Evolutionary conservation across 306 rosid species (phyloP), one percentile per base, ranked within the genome.

Genomic region (Castanea crenata): DNA sequence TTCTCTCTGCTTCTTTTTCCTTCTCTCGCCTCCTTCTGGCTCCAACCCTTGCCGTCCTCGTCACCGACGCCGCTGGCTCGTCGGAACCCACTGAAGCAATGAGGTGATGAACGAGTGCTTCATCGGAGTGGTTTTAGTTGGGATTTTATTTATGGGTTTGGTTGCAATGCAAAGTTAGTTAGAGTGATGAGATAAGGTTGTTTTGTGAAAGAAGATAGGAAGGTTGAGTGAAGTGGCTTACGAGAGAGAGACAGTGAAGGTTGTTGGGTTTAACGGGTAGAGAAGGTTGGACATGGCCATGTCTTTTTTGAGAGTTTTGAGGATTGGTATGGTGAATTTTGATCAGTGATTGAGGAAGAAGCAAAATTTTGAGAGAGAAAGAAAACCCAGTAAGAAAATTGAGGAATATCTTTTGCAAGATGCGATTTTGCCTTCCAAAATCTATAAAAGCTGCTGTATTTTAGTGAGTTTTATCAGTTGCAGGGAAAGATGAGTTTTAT

Each of bases 281-380:
- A 87, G 85, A 63, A 80, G 57, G 83, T 80, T 83, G 54, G 84
- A 88, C 49, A 54, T 76, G 35, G 86, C 81, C 95, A 89, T 90
- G 76, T 35, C 6, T 35, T 13, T 35, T 27, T n/a, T 27, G 18
- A 73, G 27, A 76, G 55, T 65, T 6, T 46, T 73, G 38, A n/a
- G 68, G 41, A 35, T 62, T 2, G 59, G 68, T 62, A 58, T 84
- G 21, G 52, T 35, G 41, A 35, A 35, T 35, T 35, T 35, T 35
- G 41, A 35, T 35, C 2, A 64, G 56, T 11, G 78, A 65, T 55
- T 2, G 5, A 16, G 71, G 78, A 81, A 72, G 72, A 25, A 69
- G 57, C 54, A 51, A 62, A 44, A 27, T 27, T 38, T 44, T 4
- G 18, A 52, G 41, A 31, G 59, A 63, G 57, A 25, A 25, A 23